A percentile compares a stretch with the other conserved stretches of the same genome.
These are phyloP conservation scores for Thymus quinquecostatus DNA, from an alignment of 257 asterid genomes.

Conservation along the genomic window DNA sequence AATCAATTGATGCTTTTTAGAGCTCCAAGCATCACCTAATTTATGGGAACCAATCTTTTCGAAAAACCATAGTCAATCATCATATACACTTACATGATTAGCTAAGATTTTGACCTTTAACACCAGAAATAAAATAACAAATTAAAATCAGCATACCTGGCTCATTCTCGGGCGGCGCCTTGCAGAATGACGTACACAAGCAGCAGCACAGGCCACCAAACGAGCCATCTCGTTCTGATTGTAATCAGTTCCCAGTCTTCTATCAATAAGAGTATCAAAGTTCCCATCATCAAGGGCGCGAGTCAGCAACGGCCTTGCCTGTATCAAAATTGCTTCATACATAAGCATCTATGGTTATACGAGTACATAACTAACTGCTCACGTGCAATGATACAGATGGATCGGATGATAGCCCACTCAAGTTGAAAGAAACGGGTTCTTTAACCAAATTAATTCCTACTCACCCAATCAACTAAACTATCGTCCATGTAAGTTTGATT, in stretches of 20 bases:
- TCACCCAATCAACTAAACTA: slow-evolving; percentile 95
- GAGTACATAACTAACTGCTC: neutral
- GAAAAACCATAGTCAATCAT: too few species aligned
- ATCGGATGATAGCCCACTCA: too few species aligned
- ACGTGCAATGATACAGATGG: neutral
- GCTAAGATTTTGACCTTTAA: too few species aligned
- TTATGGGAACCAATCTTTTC: too few species aligned
- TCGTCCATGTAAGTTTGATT: slow-evolving; percentile 65
- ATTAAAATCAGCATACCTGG: slow-evolving; percentile 52
- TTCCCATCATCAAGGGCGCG: slow-evolving; percentile 73
- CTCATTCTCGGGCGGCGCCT: slow-evolving; percentile 88
- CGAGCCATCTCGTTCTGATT: slow-evolving; percentile 69
- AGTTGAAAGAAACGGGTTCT: neutral
- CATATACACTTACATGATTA: too few species aligned
- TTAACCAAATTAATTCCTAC: slow-evolving; percentile 10
- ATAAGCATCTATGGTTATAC: slow-evolving; percentile 1
- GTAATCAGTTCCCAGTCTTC: slow-evolving; percentile 45
- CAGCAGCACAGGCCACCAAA: slow-evolving; percentile 89
- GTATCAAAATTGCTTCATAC: slow-evolving; percentile 27
- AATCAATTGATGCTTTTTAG: too few species aligned
- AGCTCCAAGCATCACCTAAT: too few species aligned
- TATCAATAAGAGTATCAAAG: slow-evolving; percentile 62
- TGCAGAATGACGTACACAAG: slow-evolving; percentile 88
- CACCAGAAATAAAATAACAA: too few species aligned
- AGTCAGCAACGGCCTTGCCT: slow-evolving; percentile 87